Percentiles rank a stretch among this genome's conserved stretches.
phyloP scores from a whole-genome alignment of 208 protist genomes.

The Leishmania guyanensis region DNA sequence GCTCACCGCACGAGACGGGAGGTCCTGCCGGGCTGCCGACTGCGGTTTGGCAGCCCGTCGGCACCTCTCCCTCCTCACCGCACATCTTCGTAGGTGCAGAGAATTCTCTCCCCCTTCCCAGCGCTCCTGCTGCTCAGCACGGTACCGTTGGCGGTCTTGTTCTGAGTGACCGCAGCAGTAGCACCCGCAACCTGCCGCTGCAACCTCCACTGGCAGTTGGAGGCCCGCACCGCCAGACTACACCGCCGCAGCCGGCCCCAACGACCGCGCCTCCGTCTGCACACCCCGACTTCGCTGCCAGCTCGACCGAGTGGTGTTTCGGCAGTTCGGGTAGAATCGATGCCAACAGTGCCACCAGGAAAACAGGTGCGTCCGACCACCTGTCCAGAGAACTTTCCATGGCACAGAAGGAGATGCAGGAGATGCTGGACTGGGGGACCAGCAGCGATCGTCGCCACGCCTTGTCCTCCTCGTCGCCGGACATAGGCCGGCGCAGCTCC shows the following conservation, averaged over 20 bases:
- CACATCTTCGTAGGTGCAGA: background rate
- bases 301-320: constrained; percentile 21
- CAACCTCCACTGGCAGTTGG: background rate
- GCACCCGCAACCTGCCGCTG: too few species aligned
- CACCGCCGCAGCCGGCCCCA: constrained; percentile 7
- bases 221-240: constrained; percentile 15
- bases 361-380: constrained; percentile 8
- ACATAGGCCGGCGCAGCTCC: background rate
- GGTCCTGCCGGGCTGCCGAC: constrained; percentile 1
- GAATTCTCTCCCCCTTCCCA: background rate
- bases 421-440: constrained; percentile 32
- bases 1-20: constrained; percentile 14
- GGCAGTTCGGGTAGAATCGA: constrained; percentile 15
- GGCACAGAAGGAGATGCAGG: constrained; percentile 33
- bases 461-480: constrained; percentile 6
- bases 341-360: constrained; percentile 8
- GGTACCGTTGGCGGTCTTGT: background rate
- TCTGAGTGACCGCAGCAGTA: constrained; percentile 6
- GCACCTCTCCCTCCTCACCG: background rate
- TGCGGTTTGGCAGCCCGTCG: background rate
- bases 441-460: constrained; percentile 12
- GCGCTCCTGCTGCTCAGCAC: background rate
- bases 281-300: background rate
- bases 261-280: background rate
- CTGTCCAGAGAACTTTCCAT: constrained; percentile 31